These are phyloP conservation scores for Eucalyptus curtisii DNA, from an alignment of 345 rosid species.

Conservation along the genomic window DNA sequence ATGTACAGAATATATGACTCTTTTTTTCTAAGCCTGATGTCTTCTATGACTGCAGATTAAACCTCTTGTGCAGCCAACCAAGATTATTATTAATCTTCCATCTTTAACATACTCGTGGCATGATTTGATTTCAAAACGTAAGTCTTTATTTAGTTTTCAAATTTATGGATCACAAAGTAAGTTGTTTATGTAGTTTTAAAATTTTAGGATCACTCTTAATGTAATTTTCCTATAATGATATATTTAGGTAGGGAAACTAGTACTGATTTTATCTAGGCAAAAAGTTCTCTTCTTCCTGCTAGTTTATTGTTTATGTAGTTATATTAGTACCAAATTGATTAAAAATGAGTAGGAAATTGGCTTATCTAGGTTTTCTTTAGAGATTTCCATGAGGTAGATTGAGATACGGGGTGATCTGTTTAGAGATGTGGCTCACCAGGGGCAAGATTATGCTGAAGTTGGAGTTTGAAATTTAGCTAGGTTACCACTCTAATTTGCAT, in stretches of 20 bases:
- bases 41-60: slow-evolving; percentile 48
- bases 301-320: neutral
- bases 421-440: neutral
- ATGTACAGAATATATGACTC: neutral
- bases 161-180: neutral
- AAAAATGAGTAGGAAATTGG: neutral
- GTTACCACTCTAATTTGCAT: neutral
- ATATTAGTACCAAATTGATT: neutral
- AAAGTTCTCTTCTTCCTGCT: neutral
- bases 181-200: neutral
- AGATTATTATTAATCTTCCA: slow-evolving; percentile 28
- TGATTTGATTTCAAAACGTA: slow-evolving; percentile 82
- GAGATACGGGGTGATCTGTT: neutral
- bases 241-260: neutral
- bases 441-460: neutral
- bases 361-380: neutral
- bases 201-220: neutral
- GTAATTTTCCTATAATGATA: neutral
- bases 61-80: slow-evolving; percentile 80
- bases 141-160: slow-evolving; percentile 5
- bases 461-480: neutral
- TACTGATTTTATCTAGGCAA: neutral
- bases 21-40: neutral
- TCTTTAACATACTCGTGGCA: slow-evolving; percentile 74
- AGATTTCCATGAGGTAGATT: neutral